Base-by-base conservation (phyloP, 2,329 filamentous ascomycete species). In the Immersiporthe knoxdaviesiana region DNA sequence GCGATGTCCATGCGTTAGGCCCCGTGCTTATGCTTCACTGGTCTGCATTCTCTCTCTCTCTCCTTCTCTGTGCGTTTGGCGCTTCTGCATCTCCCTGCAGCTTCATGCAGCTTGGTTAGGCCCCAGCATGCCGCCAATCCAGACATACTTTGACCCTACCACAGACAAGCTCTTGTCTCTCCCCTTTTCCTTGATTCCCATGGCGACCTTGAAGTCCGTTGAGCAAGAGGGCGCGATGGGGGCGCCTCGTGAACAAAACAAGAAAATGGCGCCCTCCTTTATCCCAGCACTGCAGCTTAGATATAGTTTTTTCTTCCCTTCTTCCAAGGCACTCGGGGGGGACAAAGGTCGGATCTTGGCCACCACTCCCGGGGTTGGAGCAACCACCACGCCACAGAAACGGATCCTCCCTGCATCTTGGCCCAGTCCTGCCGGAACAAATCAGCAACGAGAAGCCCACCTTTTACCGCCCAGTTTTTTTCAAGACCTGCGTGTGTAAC, bases 401-500 rank as follows among this genome's bases (percentile, higher is more conserved):
- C 52, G 37, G 11, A 41, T 37, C 21, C 35, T 41, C n/a, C 59
- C 56, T 35, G 58, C 58, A 41, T 4, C 65, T 54, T 30, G 39
- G 35, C 30, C n/a, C 41, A 54, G 27, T 37, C 24, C 14, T 8
- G 11, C 58, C 50, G 27, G 44, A 27, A 30, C 64, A 47, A 60
- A 52, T 61, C 39, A 60, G 52, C 41, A 10, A 37, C 64, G 16
- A 60, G 54, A 44, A 66, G 30, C 37, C 44, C 27, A 37, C 27
- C 30, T 63, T 62, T 24, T 54, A 18, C 44, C 39, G 32, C 14
- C 32, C 47, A 18, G 2, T 21, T n/a, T 32, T 32, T 35, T 8
- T n/a, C 56, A 47, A 60, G 54, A 52, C 39, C 41, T 66, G 64
- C 56, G 61, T 66, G 47, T 60, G 44, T n/a, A 47, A n/a, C 41